A percentile compares a stretch with the other conserved stretches of the same genome.
These are phyloP conservation scores for Rhynchospora tenuis DNA, from an alignment of 176 grass and related monocot species.

Conservation along the genomic window DNA sequence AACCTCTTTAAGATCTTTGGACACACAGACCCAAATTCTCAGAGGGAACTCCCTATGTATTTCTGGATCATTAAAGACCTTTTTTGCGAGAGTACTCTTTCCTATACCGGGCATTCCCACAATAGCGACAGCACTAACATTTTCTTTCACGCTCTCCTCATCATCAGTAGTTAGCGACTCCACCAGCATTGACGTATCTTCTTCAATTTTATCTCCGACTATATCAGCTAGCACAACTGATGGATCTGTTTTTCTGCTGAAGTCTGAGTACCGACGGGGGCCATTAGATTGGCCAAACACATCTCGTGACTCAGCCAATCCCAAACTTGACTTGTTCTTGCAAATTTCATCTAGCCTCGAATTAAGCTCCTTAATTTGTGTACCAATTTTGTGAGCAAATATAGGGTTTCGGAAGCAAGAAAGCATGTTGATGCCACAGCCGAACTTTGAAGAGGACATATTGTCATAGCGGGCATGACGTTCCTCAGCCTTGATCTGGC, in stretches of 20 bases:
- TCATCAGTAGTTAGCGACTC: background rate
- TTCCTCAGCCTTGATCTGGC: conserved; percentile 1
- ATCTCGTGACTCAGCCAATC: background rate
- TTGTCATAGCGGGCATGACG: fast-evolving
- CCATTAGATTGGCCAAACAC: background rate
- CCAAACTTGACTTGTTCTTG: background rate
- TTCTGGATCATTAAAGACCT: conserved; percentile 2
- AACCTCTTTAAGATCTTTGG: background rate
- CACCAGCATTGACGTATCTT: conserved; percentile 10
- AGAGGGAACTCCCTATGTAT: background rate
- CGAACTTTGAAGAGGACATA: background rate
- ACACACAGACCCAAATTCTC: conserved; percentile 26
- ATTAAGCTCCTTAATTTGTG: too few relatives aligned
- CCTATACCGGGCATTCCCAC: conserved; percentile 30
- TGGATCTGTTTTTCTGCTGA: too few relatives aligned
- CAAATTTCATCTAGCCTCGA: too few relatives aligned
- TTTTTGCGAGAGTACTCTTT: conserved; percentile 39
- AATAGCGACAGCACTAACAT: conserved; percentile 3
- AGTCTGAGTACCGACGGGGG: too few relatives aligned
- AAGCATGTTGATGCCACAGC: background rate
- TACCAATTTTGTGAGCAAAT: background rate
- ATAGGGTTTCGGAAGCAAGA: background rate
- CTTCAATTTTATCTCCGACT: conserved; percentile 22
- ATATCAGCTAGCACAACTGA: background rate
- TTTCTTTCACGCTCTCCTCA: background rate